Base-by-base conservation (phyloP, 371 early-diverging fungal genomes). In the Mortierella sp. region DNA sequence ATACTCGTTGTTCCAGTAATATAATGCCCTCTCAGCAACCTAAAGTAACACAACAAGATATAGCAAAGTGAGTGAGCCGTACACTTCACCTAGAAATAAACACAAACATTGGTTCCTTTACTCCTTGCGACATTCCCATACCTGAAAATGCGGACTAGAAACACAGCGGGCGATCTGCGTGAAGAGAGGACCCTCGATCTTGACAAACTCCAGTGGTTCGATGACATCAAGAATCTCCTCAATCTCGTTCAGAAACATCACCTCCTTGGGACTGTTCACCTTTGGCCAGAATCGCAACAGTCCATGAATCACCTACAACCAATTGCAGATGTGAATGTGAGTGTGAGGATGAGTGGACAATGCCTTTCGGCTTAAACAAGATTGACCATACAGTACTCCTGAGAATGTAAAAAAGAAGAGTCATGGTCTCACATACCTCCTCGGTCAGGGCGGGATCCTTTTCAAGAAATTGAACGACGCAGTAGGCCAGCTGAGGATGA, bases 211-310 rank as follows among this genome's bases (percentile, higher is more conserved):
- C 34, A 87, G 81, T 4, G 94, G 94, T 76, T 97, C 97, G 29
- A 95, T 93, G 6, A 96, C 93, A 86, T 97, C 97, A 85, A 98
- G 81, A 22, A 98, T 94, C 71, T 97, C 97, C 78, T 98, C 99
- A 50, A 98, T 86, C 85, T 98, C 98, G 86, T 94, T 96, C 73
- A 98, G 86, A 85, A 95, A 98, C 97, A 98, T 97, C 70, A 98
- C 96, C 86, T 98, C 98, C 85, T 98, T 98, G 9, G 97, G 95
- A 68, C 95, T 95, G 87, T 98, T 98, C 47, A 96, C 94, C 80
- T 98, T 98, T 64, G 99, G 99, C 99, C 99, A 98, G 86, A 91
- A 97, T 41, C 96, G 92, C 75, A 98, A 86, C 52, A 98, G 87
- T 11, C 95, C 93, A 63, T 87, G 87, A 40, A 96, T 88, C 0